These are phyloP conservation scores for Priceomyces castillae DNA, from an alignment of 805 yeast genomes.

Conservation along the genomic window DNA sequence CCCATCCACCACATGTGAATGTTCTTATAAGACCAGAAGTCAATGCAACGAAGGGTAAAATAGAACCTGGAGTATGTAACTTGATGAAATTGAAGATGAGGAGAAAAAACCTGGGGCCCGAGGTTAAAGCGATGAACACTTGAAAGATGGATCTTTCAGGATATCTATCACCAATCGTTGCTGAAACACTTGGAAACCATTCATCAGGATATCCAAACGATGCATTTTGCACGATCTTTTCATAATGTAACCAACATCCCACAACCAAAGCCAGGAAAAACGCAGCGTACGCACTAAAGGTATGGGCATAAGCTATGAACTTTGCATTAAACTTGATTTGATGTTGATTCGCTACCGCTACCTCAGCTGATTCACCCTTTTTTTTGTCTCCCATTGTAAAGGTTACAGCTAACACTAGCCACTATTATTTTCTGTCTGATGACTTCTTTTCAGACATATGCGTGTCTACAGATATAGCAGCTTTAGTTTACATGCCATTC, in stretches of 20 bases:
- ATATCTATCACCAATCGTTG: conserved; percentile 94
- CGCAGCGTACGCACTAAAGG: conserved; percentile 68
- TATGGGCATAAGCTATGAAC: conserved; percentile 68
- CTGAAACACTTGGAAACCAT: conserved; percentile 98
- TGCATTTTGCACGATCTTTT: conserved; percentile 85
- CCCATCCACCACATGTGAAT: conserved; percentile 98
- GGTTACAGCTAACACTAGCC: neutral
- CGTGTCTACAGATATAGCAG: no score
- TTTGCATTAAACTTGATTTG: conserved; percentile 53
- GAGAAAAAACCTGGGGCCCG: conserved; percentile 85
- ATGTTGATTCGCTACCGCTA: neutral
- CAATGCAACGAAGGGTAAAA: conserved; percentile 42
- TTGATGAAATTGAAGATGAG: conserved; percentile 52
- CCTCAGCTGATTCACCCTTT: neutral
- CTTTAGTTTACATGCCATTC: neutral
- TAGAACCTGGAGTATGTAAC: conserved; percentile 34
- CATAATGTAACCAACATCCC: conserved; percentile 76
- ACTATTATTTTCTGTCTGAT: neutral
- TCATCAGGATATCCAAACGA: conserved; percentile 92
- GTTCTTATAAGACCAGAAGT: conserved; percentile 81
- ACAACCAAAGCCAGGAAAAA: conserved; percentile 71
- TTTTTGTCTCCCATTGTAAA: conserved; percentile 1
- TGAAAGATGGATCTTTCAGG: conserved; percentile 95
- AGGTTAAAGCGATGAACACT: conserved; percentile 83
- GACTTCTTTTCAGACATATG: no score